phyloP scores from a whole-genome alignment of 2,329 filamentous ascomycete genomes.

The Xylaria sp. region DNA sequence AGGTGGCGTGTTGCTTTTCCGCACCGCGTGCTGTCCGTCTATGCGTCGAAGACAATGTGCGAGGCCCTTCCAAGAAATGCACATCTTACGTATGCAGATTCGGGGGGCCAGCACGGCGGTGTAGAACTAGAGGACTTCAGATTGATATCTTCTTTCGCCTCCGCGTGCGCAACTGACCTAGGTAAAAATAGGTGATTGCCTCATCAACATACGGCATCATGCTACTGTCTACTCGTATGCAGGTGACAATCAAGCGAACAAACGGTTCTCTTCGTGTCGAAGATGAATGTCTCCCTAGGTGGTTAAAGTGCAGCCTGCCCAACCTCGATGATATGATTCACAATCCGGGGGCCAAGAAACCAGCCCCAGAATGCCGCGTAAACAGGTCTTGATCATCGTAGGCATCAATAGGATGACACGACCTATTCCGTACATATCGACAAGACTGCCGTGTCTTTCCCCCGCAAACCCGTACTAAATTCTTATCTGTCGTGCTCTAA shows the following conservation, averaged over 20 bases:
- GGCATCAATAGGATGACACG: slow-evolving; percentile 3
- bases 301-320: not conserved
- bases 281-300: no score
- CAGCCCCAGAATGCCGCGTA: slow-evolving; percentile 18
- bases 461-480: slow-evolving; percentile 1
- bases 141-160: not conserved
- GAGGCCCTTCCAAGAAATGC: not conserved
- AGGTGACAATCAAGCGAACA: slow-evolving; percentile 6
- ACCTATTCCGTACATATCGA: not conserved
- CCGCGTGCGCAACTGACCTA: not conserved
- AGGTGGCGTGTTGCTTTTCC: slow-evolving; percentile 3
- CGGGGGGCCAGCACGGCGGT: slow-evolving; percentile 17
- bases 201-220: not conserved
- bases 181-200: slow-evolving; percentile 1
- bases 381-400: slow-evolving; percentile 2
- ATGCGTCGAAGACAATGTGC: slow-evolving; percentile 1
- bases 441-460: slow-evolving; percentile 5
- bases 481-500: not conserved
- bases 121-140: slow-evolving; percentile 6
- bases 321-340: slow-evolving; percentile 8
- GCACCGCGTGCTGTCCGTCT: slow-evolving; percentile 6
- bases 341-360: slow-evolving; percentile 4
- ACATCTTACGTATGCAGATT: slow-evolving; percentile 1
- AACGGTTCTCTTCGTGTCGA: slow-evolving; percentile 3
- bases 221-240: not conserved